These are phyloP conservation scores for Ormosia semicastrata DNA, from an alignment of 306 rosid genomes.

Conservation along the genomic window DNA sequence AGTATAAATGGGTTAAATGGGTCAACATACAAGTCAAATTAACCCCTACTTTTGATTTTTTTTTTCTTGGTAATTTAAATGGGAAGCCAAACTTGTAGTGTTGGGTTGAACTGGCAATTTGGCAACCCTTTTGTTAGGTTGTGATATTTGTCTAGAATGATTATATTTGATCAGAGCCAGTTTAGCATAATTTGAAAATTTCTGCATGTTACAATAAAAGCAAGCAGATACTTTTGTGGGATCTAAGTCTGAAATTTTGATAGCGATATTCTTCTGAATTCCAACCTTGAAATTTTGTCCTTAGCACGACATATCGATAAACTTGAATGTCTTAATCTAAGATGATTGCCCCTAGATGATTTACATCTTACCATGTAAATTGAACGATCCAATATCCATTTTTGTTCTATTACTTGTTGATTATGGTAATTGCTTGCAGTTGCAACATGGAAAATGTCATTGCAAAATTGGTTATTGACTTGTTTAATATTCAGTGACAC, in stretches of 20 bases:
- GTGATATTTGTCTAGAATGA: not conserved
- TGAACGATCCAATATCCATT: not conserved
- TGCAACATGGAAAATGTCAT: not conserved
- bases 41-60: too few relatives aligned
- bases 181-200: not conserved
- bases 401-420: not conserved
- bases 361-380: not conserved
- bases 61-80: not conserved
- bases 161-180: not conserved
- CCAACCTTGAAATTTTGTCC: not conserved
- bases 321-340: not conserved
- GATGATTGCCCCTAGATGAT: not conserved
- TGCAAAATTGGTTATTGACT: not conserved
- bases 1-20: not conserved
- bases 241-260: not conserved
- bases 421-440: not conserved
- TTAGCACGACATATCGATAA: not conserved
- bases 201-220: not conserved
- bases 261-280: not conserved
- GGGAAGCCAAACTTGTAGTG: not conserved
- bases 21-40: not conserved
- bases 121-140: not conserved
- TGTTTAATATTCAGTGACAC: slow-evolving; percentile 5
- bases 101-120: not conserved
- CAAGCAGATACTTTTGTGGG: not conserved